These are phyloP conservation scores for Cucurbita maxima DNA, from an alignment of 306 rosid genomes.

Conservation along the genomic window DNA sequence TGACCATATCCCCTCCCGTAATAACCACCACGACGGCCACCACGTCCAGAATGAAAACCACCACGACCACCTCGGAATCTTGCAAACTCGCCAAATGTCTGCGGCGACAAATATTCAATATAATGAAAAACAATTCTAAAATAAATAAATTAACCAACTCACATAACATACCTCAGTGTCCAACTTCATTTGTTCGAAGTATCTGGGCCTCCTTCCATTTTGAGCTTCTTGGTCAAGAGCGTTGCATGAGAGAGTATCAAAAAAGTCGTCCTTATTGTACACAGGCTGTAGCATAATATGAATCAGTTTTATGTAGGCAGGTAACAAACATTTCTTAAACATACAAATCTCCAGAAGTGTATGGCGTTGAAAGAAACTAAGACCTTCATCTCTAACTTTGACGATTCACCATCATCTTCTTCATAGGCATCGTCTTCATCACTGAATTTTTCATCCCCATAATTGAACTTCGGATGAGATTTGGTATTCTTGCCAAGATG, in stretches of 20 bases:
- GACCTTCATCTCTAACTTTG: constrained; percentile 44
- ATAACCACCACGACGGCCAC: constrained; percentile 71
- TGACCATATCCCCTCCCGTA: constrained; percentile 57
- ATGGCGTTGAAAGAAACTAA: constrained; percentile 3
- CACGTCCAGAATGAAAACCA: constrained; percentile 57
- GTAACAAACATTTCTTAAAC: background rate
- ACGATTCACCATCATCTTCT: constrained; percentile 34
- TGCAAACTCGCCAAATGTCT: constrained; percentile 76
- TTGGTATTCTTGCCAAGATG: constrained; percentile 69
- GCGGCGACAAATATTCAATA: constrained; percentile 22
- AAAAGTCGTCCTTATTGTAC: constrained; percentile 86
- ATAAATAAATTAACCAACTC: background rate
- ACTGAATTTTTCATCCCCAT: constrained; percentile 36
- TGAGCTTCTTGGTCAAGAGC: constrained; percentile 31
- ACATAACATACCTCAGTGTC: constrained; percentile 56
- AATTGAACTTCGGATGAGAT: constrained; percentile 35
- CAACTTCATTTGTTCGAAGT: constrained; percentile 69
- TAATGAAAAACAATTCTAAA: constrained; percentile 6
- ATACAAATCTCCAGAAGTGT: constrained; percentile 1
- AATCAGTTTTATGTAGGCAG: constrained; percentile 9
- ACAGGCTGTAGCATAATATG: constrained; percentile 33
- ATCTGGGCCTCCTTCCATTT: constrained; percentile 70
- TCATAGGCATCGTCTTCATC: constrained; percentile 44
- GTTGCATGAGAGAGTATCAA: constrained; percentile 57
- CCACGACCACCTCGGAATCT: constrained; percentile 80